Percentiles rank a stretch among this genome's conserved stretches.
These are phyloP conservation scores for Trichoderma polysporum DNA, from an alignment of 2,329 filamentous ascomycete genomes.

Conservation along the genomic window DNA sequence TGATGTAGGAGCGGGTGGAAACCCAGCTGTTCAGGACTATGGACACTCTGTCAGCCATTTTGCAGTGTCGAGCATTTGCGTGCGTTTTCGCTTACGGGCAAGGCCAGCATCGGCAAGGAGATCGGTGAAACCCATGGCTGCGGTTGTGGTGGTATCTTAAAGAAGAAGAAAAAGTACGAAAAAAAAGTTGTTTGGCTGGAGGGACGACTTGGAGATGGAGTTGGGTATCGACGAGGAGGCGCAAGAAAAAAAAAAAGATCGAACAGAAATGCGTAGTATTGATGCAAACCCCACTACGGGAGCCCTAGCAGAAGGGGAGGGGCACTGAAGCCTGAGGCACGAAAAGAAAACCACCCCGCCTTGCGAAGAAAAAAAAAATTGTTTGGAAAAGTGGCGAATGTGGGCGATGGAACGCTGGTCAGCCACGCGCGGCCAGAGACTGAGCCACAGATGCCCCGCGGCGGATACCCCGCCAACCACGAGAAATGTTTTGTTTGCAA, in stretches of 20 bases:
- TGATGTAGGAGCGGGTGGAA: conserved; percentile 72
- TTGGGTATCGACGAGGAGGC: conserved; percentile 22
- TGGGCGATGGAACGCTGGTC: background rate
- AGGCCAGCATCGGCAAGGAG: conserved; percentile 63
- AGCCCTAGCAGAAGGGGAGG: conserved; percentile 8
- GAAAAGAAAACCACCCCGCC: conserved; percentile 9
- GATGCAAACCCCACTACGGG: conserved; percentile 14
- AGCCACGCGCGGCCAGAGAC: too few species aligned
- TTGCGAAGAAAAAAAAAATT: background rate
- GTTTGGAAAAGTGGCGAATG: conserved; percentile 12
- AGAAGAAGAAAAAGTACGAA: background rate
- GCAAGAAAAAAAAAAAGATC: conserved; percentile 16
- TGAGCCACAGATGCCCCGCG: too few species aligned
- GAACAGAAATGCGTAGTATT: conserved; percentile 8
- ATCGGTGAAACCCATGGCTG: conserved; percentile 63
- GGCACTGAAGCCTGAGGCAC: conserved; percentile 3
- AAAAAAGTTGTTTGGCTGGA: background rate
- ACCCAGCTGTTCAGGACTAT: conserved; percentile 68
- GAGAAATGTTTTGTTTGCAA: background rate
- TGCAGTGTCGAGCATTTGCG: background rate
- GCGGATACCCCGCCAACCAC: conserved; percentile 9
- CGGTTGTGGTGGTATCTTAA: conserved; percentile 21
- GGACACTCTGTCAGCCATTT: conserved; percentile 21
- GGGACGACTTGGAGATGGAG: background rate
- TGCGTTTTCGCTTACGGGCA: conserved; percentile 27